Percentiles rank a stretch among this genome's conserved stretches.
phyloP scores from a whole-genome alignment of 192 early-diverging fungal genomes.

The Backusella psychrophila region DNA sequence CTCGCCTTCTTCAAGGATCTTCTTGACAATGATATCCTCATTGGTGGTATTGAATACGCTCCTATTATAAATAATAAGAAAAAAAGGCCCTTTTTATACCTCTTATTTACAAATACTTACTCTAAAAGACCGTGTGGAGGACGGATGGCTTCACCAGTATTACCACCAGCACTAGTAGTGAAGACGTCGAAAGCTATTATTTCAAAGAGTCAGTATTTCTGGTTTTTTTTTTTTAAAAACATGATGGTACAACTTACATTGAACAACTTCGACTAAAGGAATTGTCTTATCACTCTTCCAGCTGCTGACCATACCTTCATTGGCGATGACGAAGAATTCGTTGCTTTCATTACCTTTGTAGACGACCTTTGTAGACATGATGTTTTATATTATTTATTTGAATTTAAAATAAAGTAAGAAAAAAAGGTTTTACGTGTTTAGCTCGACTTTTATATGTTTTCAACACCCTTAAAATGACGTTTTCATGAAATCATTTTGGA shows the following conservation, averaged over 20 bases:
- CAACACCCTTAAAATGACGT: neutral
- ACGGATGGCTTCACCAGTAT: conserved; percentile 24
- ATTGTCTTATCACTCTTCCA: conserved; percentile 36
- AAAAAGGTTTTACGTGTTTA: neutral
- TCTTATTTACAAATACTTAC: neutral
- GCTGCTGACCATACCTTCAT: conserved; percentile 19
- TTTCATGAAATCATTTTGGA: neutral
- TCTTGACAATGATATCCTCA: conserved; percentile 26
- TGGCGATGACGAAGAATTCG: conserved; percentile 37
- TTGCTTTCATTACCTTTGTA: conserved; percentile 27
- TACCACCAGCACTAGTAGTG: conserved; percentile 22
- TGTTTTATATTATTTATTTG: neutral
- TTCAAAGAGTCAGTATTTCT: neutral
- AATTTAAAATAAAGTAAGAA: neutral
- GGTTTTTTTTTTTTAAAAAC: neutral
- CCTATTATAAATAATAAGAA: neutral
- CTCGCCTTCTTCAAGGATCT: conserved; percentile 32
- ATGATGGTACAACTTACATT: conserved; percentile 15
- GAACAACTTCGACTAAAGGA: conserved; percentile 36
- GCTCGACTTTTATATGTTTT: neutral
- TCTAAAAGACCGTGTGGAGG: conserved; percentile 33
- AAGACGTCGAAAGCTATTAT: conserved; percentile 36
- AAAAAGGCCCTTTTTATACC: neutral
- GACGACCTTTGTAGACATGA: conserved; percentile 11
- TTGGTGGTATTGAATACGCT: conserved; percentile 31